A percentile compares a stretch with the other conserved stretches of the same genome.
These are phyloP conservation scores for Umbellularia californica DNA, from an alignment of 164 flowering plant species.

Conservation along the genomic window DNA sequence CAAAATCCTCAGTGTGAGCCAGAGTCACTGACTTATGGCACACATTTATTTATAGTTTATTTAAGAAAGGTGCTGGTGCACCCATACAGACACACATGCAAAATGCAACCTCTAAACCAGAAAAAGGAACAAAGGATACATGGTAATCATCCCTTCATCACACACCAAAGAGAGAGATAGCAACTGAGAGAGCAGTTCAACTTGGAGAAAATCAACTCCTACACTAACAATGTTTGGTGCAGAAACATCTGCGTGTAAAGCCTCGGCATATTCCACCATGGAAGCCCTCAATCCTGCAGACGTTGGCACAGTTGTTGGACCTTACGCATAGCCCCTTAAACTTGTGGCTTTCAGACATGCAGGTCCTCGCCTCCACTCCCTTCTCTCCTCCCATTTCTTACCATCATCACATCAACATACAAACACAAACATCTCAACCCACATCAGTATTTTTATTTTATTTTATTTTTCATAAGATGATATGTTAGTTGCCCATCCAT, in stretches of 20 bases:
- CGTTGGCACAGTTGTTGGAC: slow-evolving; percentile 33
- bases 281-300: slow-evolving; percentile 48
- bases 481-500: no score
- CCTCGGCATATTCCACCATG: slow-evolving; percentile 39
- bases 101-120: no score
- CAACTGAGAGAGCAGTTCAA: no score
- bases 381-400: slow-evolving; percentile 25
- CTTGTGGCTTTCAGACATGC: slow-evolving; percentile 37
- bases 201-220: no score
- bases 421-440: not conserved
- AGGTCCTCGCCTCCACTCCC: slow-evolving; percentile 34
- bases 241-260: slow-evolving; percentile 47
- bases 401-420: not conserved
- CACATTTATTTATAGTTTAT: no score
- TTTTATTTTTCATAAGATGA: not conserved
- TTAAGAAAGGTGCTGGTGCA: no score
- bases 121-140: no score
- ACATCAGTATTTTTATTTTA: not conserved
- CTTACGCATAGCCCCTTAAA: slow-evolving; percentile 41
- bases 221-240: slow-evolving; percentile 30
- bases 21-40: no score
- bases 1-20: no score
- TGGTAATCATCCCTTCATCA: no score
- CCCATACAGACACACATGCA: no score
- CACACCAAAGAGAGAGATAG: no score